These are phyloP conservation scores for Pseudogymnoascus sp. DNA, from an alignment of 2,329 filamentous ascomycete genomes.

Conservation along the genomic window DNA sequence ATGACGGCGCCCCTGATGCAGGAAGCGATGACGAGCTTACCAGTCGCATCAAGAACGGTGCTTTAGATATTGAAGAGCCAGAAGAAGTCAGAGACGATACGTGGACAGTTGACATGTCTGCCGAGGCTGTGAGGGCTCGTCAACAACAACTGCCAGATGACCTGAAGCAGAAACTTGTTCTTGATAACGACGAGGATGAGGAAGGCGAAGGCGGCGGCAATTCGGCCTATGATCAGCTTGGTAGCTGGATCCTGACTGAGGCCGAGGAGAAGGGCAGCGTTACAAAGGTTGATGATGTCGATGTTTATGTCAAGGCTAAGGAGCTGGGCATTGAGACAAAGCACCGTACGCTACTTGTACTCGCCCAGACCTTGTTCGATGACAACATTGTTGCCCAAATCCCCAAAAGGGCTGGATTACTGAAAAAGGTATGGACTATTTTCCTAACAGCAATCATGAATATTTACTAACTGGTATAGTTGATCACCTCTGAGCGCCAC, in stretches of 20 bases:
- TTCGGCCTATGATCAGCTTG: slow-evolving; percentile 81
- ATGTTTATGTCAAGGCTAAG: slow-evolving; percentile 94
- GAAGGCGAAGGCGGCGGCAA: slow-evolving; percentile 68
- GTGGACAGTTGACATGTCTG: slow-evolving; percentile 95
- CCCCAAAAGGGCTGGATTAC: slow-evolving; percentile 69
- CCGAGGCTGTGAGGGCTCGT: slow-evolving; percentile 89
- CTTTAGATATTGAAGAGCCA: slow-evolving; percentile 61
- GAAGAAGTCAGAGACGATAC: slow-evolving; percentile 71
- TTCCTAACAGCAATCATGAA: slow-evolving; percentile 17
- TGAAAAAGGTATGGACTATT: slow-evolving; percentile 63
- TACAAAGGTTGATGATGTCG: slow-evolving; percentile 74
- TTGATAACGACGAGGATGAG: slow-evolving; percentile 71
- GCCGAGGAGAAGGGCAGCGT: slow-evolving; percentile 65
- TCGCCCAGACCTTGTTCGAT: slow-evolving; percentile 90
- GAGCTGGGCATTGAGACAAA: slow-evolving; percentile 91
- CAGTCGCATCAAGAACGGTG: slow-evolving; percentile 60
- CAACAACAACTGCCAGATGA: slow-evolving; percentile 89
- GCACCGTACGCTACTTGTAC: slow-evolving; percentile 84
- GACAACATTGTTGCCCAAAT: slow-evolving; percentile 86
- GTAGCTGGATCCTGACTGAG: slow-evolving; percentile 79
- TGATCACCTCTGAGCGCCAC: slow-evolving; percentile 84
- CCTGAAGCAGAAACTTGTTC: slow-evolving; percentile 82
- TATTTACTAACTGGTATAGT: slow-evolving; percentile 33
- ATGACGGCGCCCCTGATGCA: slow-evolving; percentile 51
- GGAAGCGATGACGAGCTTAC: slow-evolving; percentile 89